phyloP scores from a whole-genome alignment of 768 basidiomycete species.

The Butyriboletus loyo region DNA sequence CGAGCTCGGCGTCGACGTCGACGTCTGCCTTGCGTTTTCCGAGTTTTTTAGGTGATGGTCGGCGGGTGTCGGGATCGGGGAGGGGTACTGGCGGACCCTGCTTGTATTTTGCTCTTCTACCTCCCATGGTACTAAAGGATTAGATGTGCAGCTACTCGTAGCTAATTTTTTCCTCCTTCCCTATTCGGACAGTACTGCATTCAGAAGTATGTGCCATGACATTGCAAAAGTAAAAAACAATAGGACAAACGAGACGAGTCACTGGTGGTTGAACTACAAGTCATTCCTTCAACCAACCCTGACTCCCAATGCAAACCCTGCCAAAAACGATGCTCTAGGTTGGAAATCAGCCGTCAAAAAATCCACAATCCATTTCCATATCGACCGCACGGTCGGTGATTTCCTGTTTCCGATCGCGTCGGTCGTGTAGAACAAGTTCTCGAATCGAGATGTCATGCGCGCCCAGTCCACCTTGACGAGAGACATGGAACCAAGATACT shows the following conservation, averaged over 20 bases:
- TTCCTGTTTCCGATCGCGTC: slow-evolving; percentile 51
- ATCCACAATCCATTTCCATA: slow-evolving; percentile 68
- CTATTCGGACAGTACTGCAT: no score
- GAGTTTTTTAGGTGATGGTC: slow-evolving; percentile 50
- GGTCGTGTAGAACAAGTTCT: slow-evolving; percentile 64
- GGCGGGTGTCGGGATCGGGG: slow-evolving; percentile 31
- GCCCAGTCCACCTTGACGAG: slow-evolving; percentile 81
- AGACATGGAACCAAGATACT: slow-evolving; percentile 80
- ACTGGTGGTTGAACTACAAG: neutral
- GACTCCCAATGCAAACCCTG: slow-evolving; percentile 77
- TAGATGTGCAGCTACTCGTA: neutral
- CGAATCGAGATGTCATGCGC: slow-evolving; percentile 62
- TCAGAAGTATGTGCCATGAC: no score
- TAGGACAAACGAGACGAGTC: neutral
- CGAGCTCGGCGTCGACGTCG: slow-evolving; percentile 30
- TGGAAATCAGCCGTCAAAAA: slow-evolving; percentile 95
- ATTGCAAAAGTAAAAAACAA: neutral
- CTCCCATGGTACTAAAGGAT: slow-evolving; percentile 56
- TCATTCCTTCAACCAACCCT: slow-evolving; percentile 59
- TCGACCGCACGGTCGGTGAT: slow-evolving; percentile 60
- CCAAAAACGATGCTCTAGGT: slow-evolving; percentile 82
- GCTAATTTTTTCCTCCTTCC: slow-evolving; percentile 26
- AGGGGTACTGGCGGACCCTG: slow-evolving; percentile 68
- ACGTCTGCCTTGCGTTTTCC: slow-evolving; percentile 71
- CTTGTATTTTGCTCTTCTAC: slow-evolving; percentile 82